Conservation (phyloP, 345 rosid genomes). For the Citrus reticulata region DNA sequence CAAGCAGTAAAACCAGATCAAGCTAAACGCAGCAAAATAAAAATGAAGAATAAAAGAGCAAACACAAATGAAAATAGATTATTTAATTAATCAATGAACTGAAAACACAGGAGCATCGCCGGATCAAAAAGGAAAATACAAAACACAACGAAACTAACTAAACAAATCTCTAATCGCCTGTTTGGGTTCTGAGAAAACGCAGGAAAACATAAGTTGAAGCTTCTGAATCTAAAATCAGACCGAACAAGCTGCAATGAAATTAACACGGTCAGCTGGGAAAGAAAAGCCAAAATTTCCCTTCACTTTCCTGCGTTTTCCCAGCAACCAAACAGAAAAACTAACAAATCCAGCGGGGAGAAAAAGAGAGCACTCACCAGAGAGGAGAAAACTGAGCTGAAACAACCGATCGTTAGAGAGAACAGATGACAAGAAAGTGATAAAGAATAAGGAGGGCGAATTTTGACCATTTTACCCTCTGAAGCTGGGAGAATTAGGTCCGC, state of each 20-base stretch:
- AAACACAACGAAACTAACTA: neutral
- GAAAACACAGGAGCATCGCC: neutral
- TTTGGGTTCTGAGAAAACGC: neutral
- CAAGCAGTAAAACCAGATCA: neutral
- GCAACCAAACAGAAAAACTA: conserved; percentile 8
- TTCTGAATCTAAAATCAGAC: neutral
- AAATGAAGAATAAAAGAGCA: neutral
- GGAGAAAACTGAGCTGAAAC: neutral
- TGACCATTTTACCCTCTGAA: conserved; percentile 17
- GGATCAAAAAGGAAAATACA: neutral
- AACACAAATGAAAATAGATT: neutral
- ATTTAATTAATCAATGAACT: neutral
- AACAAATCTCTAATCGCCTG: neutral
- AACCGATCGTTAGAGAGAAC: neutral
- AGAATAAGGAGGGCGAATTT: accelerated
- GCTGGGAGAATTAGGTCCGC: neutral
- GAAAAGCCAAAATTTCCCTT: neutral
- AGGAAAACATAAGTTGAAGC: neutral
- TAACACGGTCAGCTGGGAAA: neutral
- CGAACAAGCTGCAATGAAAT: neutral
- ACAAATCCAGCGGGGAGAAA: neutral
- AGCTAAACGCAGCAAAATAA: neutral
- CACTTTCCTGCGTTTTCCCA: conserved; percentile 3
- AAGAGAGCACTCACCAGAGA: conserved; percentile 4
- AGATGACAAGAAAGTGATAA: neutral